Evolutionary conservation across 1,139 yeast species (phyloP), one percentile per base, ranked within the genome.

Genomic region (Lodderomyces metapsilosis): DNA sequence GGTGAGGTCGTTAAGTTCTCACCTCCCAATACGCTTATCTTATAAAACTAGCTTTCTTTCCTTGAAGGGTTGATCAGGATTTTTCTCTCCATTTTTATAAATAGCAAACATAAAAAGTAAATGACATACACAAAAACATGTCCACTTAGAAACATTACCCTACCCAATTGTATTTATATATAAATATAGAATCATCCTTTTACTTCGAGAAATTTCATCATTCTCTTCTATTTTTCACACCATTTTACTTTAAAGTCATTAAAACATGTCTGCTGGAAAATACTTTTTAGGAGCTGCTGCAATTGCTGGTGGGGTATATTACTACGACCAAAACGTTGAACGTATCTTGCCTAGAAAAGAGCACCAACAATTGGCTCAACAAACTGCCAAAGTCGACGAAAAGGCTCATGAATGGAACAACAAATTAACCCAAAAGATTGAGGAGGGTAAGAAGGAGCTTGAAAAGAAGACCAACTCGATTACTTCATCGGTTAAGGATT

Each of bases 271-370:
- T 11, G 42, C 47, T 23, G 49, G 47, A 27, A 49, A 42, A 43
- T 49, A 47, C 37, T 38, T 41, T 27, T 48, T 46, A 41, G 52
- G 51, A 40, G 52, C 64, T 24, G 56, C 59, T 41, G 66, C 65
- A 37, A 52, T 58, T 43, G 63, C 59, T 23, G 74, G 71, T 31
- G 76, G 74, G 35, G 67, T 62, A 33, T 69, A 66, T 52, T 63
- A 61, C 51, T 70, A 70, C 44, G 76, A 71, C 50, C 71, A 66
- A 48, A 68, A 68, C 52, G 69, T 68, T 41, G 59, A 60, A 42
- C 73, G 71, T 12, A 59, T 68, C 43, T 57, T 67, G 46, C 63
- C 71, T 32, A 56, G 61, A 41, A 38, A 42, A 38, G 44, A 49
- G 40, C 49, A 42, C 27, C 52, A 52, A 16, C 49, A 54, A 42